phyloP scores from a whole-genome alignment of 257 asterid species.

The Jasminum sambac region DNA sequence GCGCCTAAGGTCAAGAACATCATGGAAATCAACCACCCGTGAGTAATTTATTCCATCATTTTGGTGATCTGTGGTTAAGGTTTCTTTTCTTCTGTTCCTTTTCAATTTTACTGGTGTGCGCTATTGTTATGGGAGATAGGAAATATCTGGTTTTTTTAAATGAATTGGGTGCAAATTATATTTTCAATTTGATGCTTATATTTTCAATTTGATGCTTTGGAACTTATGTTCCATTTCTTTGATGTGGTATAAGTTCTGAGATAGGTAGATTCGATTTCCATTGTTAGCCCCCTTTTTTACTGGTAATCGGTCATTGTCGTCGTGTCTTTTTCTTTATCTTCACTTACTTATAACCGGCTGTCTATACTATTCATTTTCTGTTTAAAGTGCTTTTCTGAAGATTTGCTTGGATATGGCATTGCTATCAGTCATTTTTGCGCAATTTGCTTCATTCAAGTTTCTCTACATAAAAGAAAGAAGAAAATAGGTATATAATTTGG shows the following conservation, averaged over 20 bases:
- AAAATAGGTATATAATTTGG: not conserved
- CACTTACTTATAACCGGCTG: not conserved
- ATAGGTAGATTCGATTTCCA: not conserved
- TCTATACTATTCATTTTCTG: not conserved
- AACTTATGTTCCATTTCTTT: not conserved
- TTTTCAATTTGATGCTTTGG: not conserved
- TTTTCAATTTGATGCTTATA: no score
- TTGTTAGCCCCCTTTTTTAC: not conserved
- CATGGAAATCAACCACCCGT: slow-evolving; percentile 60
- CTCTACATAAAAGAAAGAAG: not conserved
- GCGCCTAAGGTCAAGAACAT: slow-evolving; percentile 69
- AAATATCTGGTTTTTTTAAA: not conserved
- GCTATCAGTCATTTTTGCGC: not conserved
- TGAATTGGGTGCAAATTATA: not conserved
- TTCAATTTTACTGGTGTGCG: not conserved
- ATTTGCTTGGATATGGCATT: not conserved
- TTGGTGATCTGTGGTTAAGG: not conserved
- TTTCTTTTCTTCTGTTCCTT: not conserved
- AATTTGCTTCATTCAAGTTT: not conserved
- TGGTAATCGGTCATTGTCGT: not conserved
- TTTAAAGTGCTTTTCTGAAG: slow-evolving; percentile 16
- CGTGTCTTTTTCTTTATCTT: not conserved
- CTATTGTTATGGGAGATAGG: not conserved
- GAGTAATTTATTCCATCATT: slow-evolving; percentile 8
- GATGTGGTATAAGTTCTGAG: not conserved